Base-by-base conservation (phyloP, 2,329 filamentous ascomycete genomes). In the Magnaporthales sp. region DNA sequence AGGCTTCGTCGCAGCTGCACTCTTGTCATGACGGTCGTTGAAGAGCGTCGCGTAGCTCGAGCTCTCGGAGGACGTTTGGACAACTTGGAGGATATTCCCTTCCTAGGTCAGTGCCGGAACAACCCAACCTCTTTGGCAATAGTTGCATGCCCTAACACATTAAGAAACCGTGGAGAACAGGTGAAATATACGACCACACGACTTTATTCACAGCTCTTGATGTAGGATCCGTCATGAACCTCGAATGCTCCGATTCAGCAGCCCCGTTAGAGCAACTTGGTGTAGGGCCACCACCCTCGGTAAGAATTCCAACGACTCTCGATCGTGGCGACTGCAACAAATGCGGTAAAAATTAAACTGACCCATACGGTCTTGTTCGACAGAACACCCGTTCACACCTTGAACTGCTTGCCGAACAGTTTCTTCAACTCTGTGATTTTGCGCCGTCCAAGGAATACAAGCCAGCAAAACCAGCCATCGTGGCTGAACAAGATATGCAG, bases 391-490 rank as follows among this genome's bases (percentile, higher is more conserved):
- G 85, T 2, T 78, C 78, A 1, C 85, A 85, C 62, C 72, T 87
- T 0, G 73, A 76, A 9, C 71, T 86, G 13, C 73, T 84, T 0
- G 71, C 81, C 0, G 85, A 87, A 69, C 78, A 79, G 4, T 86
- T 84, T 70, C 76, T 85, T 15, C 81, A 85, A 63, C 69, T 84
- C 1, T 72, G 86, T 5, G 71, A 73, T 27, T 82, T 81, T 71
- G 83, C 80, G 65, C 77, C 82, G 1, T 79, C 83, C 0, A 77
- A 82, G 2, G 78, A 81, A 7, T 83, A 84, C 75, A 86, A 86
- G 70, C 77, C 80, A 1, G 68, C 73, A 24, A 81, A 79, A 30
- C 70, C 77, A 0, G 69, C 73, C 2, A 76, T 79, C 0, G 74
- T 76, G 0, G 74, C 77, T 0, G 72, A 75, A 9, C 70, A 76